Conservation (phyloP, 495 filamentous ascomycete genomes). For the Ramalina intermedia region DNA sequence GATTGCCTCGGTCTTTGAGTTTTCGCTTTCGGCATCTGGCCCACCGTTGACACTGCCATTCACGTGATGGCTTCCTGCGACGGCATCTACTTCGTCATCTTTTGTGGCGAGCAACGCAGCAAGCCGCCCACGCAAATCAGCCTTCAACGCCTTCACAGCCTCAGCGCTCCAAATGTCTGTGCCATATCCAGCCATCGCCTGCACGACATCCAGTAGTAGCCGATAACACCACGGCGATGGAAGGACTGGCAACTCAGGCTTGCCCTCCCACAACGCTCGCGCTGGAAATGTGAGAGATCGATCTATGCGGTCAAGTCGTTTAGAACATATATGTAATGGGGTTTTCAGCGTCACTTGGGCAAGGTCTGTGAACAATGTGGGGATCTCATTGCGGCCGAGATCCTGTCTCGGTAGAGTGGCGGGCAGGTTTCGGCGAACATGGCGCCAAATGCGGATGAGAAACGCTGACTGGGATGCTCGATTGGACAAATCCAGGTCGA, state of each 20-base stretch:
- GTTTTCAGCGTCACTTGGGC: conserved; percentile 9
- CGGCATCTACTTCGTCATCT: not conserved
- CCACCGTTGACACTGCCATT: not conserved
- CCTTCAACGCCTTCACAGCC: conserved; percentile 51
- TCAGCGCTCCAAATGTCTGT: conserved; percentile 71
- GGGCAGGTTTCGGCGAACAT: conserved; percentile 54
- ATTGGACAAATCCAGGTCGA: conserved; percentile 26
- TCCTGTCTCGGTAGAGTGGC: conserved; percentile 22
- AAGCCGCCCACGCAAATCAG: conserved; percentile 30
- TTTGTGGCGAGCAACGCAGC: not conserved
- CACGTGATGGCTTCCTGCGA: not conserved
- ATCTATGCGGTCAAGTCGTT: conserved; percentile 14
- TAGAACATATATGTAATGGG: conserved; percentile 15
- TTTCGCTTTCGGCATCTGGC: not conserved
- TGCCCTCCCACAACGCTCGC: conserved; percentile 61
- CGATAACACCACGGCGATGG: conserved; percentile 66
- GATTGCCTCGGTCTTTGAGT: not conserved
- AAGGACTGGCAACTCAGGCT: conserved; percentile 62
- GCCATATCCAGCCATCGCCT: conserved; percentile 54
- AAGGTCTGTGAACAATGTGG: conserved; percentile 19
- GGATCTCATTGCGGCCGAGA: conserved; percentile 22
- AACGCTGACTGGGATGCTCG: conserved; percentile 48
- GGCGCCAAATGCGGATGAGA: conserved; percentile 60
- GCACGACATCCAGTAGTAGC: conserved; percentile 50
- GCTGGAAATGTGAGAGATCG: conserved; percentile 25